These are phyloP conservation scores for Alternaria angustiovoidea DNA, from an alignment of 2,329 filamentous ascomycete genomes.

Conservation along the genomic window DNA sequence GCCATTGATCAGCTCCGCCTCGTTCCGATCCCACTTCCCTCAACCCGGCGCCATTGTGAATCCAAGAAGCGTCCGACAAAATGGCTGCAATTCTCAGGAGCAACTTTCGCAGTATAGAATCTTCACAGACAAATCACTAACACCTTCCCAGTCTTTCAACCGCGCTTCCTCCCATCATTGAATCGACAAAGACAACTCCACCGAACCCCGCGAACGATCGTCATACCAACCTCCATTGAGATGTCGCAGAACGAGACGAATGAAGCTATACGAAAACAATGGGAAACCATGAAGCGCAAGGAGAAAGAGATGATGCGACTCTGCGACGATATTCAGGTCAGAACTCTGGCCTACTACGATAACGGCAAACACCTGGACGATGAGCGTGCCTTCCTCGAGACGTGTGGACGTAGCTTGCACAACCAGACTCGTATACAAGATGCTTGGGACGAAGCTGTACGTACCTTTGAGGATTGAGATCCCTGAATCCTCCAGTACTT, in stretches of 20 bases:
- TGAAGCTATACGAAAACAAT: not conserved
- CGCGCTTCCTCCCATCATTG: not conserved
- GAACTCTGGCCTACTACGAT: not conserved
- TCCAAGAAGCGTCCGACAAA: not conserved
- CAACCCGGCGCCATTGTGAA: not conserved
- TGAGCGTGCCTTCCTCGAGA: not conserved
- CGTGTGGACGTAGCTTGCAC: not conserved
- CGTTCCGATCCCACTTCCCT: too few relatives aligned
- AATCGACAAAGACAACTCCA: not conserved
- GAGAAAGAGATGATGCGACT: not conserved
- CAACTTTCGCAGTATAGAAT: not conserved
- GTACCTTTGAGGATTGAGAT: not conserved
- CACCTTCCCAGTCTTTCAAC: not conserved
- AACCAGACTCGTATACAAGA: not conserved
- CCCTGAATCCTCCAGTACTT: not conserved
- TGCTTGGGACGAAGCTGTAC: not conserved
- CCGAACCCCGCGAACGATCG: not conserved
- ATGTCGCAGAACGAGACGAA: not conserved
- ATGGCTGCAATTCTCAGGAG: not conserved
- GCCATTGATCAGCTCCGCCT: not conserved
- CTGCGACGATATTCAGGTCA: not conserved
- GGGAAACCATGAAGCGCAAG: not conserved
- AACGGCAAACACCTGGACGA: not conserved
- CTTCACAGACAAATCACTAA: not conserved
- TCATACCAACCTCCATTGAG: not conserved